These are phyloP conservation scores for Myxozyma mucilagina DNA, from an alignment of 805 yeast genomes.

Conservation along the genomic window DNA sequence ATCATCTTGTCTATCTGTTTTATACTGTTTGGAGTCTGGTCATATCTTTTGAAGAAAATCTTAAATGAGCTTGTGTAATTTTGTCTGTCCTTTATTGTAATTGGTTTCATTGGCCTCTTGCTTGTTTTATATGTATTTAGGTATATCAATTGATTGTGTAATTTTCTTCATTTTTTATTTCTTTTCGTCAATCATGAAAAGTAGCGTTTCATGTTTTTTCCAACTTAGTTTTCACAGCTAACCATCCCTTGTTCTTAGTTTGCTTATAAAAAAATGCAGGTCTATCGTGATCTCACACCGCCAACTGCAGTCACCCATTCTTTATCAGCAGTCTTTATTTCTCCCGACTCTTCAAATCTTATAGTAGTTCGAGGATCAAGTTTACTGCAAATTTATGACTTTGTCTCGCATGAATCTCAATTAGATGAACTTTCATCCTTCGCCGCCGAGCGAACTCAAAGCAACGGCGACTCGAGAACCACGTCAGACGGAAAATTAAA, in stretches of 20 bases:
- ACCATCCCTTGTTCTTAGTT: neutral
- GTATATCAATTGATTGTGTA: neutral
- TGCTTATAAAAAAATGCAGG: conserved; percentile 56
- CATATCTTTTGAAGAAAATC: no score
- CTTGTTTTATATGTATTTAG: neutral
- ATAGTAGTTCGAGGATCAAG: conserved; percentile 66
- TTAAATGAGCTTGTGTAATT: no score
- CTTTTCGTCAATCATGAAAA: neutral
- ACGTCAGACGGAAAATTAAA: neutral
- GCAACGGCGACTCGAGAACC: conserved; percentile 22
- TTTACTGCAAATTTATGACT: conserved; percentile 60
- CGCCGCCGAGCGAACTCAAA: conserved; percentile 13
- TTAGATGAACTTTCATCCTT: conserved; percentile 26
- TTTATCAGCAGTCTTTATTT: conserved; percentile 39
- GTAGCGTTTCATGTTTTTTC: neutral
- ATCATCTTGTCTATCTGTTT: no score
- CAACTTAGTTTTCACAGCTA: neutral
- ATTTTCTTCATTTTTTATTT: neutral
- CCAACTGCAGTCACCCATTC: conserved; percentile 73
- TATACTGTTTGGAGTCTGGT: no score
- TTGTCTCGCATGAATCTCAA: conserved; percentile 38
- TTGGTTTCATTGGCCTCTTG: no score
- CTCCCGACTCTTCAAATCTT: conserved; percentile 48
- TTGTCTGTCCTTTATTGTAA: no score
- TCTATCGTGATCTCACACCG: conserved; percentile 71